Evolutionary conservation across 305 asterid species (phyloP).

Genomic region (Fraxinus sp.): DNA sequence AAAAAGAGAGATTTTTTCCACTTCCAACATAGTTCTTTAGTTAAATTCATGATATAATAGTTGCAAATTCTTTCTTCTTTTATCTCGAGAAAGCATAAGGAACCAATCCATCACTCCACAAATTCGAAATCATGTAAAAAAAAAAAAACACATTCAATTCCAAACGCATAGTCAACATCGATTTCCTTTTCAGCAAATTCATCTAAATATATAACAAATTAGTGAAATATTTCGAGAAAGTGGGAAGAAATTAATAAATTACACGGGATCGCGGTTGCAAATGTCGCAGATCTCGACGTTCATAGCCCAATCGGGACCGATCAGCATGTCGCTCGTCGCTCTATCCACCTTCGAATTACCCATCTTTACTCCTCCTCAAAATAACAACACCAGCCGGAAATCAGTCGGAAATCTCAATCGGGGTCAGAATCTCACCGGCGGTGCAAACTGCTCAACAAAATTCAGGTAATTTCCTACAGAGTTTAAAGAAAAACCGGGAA

Average conservation of each 20-base stretch:
- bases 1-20: not conserved
- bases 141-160: not conserved
- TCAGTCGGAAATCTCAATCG: constrained; percentile 16
- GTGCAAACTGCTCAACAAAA: not conserved
- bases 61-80: not conserved
- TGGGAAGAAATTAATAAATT: constrained; percentile 21
- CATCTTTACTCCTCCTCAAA: constrained; percentile 35
- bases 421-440: constrained; percentile 11
- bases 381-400: constrained; percentile 4
- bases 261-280: constrained; percentile 71
- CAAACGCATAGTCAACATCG: not conserved
- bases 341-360: constrained; percentile 72
- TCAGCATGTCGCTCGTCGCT: constrained; percentile 72
- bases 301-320: constrained; percentile 88
- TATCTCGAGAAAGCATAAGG: not conserved
- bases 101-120: not conserved
- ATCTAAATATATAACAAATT: not conserved
- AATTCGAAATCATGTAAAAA: not conserved
- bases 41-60: not conserved
- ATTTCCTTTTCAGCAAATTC: not conserved
- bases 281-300: constrained; percentile 72
- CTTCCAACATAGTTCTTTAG: not conserved
- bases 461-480: not conserved
- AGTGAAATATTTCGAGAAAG: not conserved
- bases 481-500: not conserved